Percentiles rank a stretch among this genome's conserved stretches.
These are phyloP conservation scores for Eremothecium cymbalariae DNA, from an alignment of 1,139 yeast genomes.

Conservation along the genomic window DNA sequence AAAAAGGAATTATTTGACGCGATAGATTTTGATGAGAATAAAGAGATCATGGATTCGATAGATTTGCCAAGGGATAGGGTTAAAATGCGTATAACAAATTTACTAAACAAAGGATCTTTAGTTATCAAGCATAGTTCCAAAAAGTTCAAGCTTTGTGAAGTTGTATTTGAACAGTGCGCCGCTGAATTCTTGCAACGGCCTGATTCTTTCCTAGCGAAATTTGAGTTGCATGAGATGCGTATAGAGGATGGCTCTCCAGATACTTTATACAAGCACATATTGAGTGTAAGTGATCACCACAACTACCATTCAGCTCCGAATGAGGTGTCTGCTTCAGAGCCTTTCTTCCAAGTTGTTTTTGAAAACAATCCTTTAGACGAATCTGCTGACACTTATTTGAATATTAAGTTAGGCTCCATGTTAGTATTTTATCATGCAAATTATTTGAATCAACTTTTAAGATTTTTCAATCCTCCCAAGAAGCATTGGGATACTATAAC, in stretches of 20 bases:
- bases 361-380: constrained; percentile 83
- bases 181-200: constrained; percentile 70
- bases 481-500: constrained; percentile 83
- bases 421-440: constrained; percentile 80
- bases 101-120: constrained; percentile 71
- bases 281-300: constrained; percentile 49
- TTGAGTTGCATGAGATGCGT: constrained; percentile 70
- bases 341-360: constrained; percentile 74
- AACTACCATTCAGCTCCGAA: background rate
- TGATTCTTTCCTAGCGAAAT: constrained; percentile 63
- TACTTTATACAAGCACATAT: constrained; percentile 73
- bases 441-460: constrained; percentile 65
- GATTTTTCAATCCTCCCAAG: constrained; percentile 80
- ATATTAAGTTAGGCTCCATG: constrained; percentile 75
- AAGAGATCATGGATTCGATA: constrained; percentile 43
- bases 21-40: constrained; percentile 78
- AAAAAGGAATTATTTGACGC: constrained; percentile 84
- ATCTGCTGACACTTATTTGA: constrained; percentile 68
- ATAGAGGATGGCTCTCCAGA: constrained; percentile 79
- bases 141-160: constrained; percentile 53
- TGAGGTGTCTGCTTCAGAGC: constrained; percentile 31
- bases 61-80: constrained; percentile 71
- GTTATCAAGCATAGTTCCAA: constrained; percentile 41
- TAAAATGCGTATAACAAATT: constrained; percentile 55
- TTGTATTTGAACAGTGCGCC: constrained; percentile 75